These are phyloP conservation scores for Peronosclerospora sorghi DNA, from an alignment of 352 stramenopile species.

Conservation along the genomic window DNA sequence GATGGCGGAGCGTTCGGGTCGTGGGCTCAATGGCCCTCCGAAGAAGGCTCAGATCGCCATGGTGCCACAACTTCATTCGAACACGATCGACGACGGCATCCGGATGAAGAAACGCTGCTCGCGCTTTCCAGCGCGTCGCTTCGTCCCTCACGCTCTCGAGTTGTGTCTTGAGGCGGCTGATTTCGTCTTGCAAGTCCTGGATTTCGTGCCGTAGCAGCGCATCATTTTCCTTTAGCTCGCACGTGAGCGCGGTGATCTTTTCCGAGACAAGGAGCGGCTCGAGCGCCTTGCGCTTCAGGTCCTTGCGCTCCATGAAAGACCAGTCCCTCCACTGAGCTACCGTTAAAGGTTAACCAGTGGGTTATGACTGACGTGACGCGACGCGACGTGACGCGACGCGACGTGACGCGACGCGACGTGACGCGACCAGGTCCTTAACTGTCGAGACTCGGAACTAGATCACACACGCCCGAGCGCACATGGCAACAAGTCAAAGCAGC, in stretches of 20 bases:
- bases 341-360: background rate
- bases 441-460: too few species aligned
- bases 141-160: constrained; percentile 9
- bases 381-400: background rate
- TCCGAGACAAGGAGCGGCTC: constrained; percentile 9
- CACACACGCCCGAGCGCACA: too few species aligned
- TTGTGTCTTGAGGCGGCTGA: constrained; percentile 11
- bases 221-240: constrained; percentile 6
- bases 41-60: constrained; percentile 16
- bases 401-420: background rate
- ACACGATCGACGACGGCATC: constrained; percentile 18
- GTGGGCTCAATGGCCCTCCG: constrained; percentile 10
- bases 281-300: constrained; percentile 13
- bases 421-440: constrained; percentile 1
- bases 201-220: constrained; percentile 6
- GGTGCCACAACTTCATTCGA: constrained; percentile 15
- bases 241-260: constrained; percentile 11
- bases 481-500: too few species aligned
- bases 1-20: constrained; percentile 5
- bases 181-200: constrained; percentile 5
- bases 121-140: background rate
- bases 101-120: constrained; percentile 11
- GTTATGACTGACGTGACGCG: background rate
- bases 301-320: constrained; percentile 13
- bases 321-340: background rate